Conservation (phyloP, 2,329 filamentous ascomycete species). For the Colletotrichum caudatum region DNA sequence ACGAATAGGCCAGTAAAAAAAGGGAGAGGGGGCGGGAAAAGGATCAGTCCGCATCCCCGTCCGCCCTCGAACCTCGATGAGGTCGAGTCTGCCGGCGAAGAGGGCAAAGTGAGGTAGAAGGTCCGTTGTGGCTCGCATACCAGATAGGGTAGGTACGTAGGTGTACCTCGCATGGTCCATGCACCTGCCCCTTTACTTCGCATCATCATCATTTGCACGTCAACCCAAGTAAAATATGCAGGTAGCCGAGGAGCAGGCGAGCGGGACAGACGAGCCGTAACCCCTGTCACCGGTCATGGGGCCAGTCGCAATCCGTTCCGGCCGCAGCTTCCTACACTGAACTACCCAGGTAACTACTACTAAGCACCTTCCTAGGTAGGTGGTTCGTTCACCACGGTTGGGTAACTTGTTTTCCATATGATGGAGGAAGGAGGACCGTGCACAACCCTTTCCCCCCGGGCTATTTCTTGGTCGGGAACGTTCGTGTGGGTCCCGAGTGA, state of each 20-base stretch:
- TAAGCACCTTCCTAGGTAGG: neutral
- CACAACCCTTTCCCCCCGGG: neutral
- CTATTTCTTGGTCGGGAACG: neutral
- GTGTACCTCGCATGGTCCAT: neutral
- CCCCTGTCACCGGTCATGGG: conserved; percentile 28
- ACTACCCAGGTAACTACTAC: neutral
- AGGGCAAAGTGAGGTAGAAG: conserved; percentile 8
- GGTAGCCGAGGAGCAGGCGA: conserved; percentile 35
- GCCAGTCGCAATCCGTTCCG: conserved; percentile 17
- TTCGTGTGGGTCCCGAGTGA: neutral
- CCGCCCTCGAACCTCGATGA: neutral
- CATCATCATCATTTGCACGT: neutral
- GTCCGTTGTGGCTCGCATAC: neutral
- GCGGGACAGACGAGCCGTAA: conserved; percentile 28
- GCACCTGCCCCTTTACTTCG: neutral
- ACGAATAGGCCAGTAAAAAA: neutral
- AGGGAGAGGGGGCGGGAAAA: neutral
- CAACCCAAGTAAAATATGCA: conserved; percentile 21
- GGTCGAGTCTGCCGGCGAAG: conserved; percentile 3
- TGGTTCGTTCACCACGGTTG: too few relatives aligned
- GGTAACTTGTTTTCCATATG: neutral
- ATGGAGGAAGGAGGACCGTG: conserved; percentile 8
- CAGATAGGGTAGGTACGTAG: neutral
- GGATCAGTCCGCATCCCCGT: neutral
- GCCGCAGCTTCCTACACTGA: neutral